Conservation (phyloP, 75 land plant genomes). For the Chamaecyparis obtusa region DNA sequence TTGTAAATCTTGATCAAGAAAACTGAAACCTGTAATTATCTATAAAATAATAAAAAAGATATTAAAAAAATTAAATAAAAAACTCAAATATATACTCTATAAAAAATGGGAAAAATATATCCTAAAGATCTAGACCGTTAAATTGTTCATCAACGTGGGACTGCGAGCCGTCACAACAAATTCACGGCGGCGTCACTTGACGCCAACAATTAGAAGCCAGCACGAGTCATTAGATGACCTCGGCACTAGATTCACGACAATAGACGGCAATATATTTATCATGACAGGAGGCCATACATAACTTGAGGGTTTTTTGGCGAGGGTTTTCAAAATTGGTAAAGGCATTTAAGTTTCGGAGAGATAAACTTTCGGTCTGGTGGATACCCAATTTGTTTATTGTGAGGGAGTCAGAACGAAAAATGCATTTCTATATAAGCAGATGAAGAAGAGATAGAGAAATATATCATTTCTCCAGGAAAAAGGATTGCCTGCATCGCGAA, state of each 20-base stretch:
- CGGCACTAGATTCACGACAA: not conserved
- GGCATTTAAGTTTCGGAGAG: not conserved
- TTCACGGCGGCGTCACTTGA: not conserved
- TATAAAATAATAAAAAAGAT: too few relatives aligned
- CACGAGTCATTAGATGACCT: not conserved
- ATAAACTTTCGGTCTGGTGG: not conserved
- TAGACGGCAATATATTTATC: not conserved
- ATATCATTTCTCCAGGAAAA: not conserved
- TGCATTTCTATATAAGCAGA: not conserved
- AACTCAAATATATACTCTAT: not conserved
- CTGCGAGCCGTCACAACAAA: not conserved
- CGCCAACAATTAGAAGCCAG: not conserved
- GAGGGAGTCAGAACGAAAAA: not conserved
- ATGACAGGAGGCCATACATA: not conserved
- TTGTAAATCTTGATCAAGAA: too few relatives aligned
- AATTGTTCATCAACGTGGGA: not conserved
- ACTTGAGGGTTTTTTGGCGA: not conserved
- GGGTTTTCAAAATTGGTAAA: slow-evolving; percentile 5
- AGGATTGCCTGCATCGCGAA: not conserved
- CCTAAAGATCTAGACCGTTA: not conserved
- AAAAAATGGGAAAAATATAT: not conserved
- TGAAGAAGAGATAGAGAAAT: not conserved
- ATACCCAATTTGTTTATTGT: not conserved
- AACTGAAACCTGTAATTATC: too few relatives aligned
- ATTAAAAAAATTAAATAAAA: too few relatives aligned